These are phyloP conservation scores for Chrysoporthe deuterocubensis DNA, from an alignment of 2,329 filamentous ascomycete species.

Conservation along the genomic window DNA sequence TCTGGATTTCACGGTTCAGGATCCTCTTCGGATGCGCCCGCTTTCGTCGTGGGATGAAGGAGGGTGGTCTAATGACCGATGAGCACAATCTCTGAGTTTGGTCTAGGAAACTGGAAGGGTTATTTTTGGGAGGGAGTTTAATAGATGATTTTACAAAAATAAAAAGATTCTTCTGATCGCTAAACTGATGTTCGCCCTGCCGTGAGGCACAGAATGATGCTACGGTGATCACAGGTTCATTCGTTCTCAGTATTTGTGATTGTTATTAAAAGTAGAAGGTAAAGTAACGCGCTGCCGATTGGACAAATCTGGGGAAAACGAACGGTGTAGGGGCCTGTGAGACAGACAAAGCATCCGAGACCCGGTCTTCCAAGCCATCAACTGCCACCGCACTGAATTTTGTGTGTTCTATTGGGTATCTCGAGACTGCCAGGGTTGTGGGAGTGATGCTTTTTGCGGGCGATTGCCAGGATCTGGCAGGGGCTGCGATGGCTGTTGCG, in stretches of 20 bases:
- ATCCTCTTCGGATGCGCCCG: not conserved
- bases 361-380: not conserved
- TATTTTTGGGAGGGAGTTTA: not conserved
- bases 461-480: not conserved
- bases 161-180: constrained; percentile 3
- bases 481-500: not conserved
- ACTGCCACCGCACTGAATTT: not conserved
- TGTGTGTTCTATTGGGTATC: not conserved
- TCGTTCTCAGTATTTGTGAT: not conserved
- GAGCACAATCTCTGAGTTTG: not conserved
- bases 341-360: too few relatives aligned
- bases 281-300: too few relatives aligned
- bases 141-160: not conserved
- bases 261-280: not conserved
- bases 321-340: too few relatives aligned
- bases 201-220: not conserved
- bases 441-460: not conserved
- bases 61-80: not conserved
- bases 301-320: too few relatives aligned
- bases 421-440: not conserved
- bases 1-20: not conserved
- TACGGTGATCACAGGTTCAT: not conserved
- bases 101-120: not conserved
- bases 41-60: not conserved
- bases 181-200: not conserved